Percentiles rank a stretch among this genome's conserved stretches.
Evolutionary conservation across 768 basidiomycete species (phyloP).

Genomic region (Serendipita indica): DNA sequence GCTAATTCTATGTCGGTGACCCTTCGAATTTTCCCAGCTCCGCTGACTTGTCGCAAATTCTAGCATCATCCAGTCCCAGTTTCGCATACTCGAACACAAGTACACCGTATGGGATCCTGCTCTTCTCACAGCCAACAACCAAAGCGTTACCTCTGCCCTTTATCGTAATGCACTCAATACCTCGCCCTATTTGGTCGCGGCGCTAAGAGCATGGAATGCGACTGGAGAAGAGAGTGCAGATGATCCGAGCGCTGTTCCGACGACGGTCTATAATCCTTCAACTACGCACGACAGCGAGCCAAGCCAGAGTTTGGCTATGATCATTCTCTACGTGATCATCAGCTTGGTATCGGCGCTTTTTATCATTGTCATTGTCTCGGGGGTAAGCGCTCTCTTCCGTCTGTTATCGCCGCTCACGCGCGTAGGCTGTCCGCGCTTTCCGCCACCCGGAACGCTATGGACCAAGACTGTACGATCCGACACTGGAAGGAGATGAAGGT

Average conservation of each 20-base stretch:
- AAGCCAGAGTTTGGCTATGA: constrained; percentile 68
- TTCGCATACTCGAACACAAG: constrained; percentile 35
- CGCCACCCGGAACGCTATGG: constrained; percentile 89
- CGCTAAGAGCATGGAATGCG: constrained; percentile 49
- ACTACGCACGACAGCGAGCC: constrained; percentile 13
- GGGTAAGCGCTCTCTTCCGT: constrained; percentile 34
- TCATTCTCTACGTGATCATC: constrained; percentile 74
- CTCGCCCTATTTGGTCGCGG: constrained; percentile 49
- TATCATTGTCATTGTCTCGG: constrained; percentile 69
- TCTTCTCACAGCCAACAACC: constrained; percentile 39
- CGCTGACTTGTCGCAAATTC: no score
- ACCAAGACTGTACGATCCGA: constrained; percentile 35
- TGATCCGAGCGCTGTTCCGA: background rate
- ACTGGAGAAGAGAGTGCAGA: constrained; percentile 25
- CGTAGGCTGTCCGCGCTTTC: constrained; percentile 61
- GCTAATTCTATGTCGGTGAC: constrained; percentile 29
- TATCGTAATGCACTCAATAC: constrained; percentile 32
- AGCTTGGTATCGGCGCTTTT: constrained; percentile 79
- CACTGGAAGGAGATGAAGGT: constrained; percentile 24
- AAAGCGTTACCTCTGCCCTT: constrained; percentile 25
- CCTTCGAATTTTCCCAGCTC: no score
- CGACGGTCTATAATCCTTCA: constrained; percentile 12
- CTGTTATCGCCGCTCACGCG: constrained; percentile 10
- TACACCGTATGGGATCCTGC: constrained; percentile 45
- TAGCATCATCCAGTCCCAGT: constrained; percentile 41